phyloP scores from a whole-genome alignment of 257 asterid species.

The Plantago ovata region DNA sequence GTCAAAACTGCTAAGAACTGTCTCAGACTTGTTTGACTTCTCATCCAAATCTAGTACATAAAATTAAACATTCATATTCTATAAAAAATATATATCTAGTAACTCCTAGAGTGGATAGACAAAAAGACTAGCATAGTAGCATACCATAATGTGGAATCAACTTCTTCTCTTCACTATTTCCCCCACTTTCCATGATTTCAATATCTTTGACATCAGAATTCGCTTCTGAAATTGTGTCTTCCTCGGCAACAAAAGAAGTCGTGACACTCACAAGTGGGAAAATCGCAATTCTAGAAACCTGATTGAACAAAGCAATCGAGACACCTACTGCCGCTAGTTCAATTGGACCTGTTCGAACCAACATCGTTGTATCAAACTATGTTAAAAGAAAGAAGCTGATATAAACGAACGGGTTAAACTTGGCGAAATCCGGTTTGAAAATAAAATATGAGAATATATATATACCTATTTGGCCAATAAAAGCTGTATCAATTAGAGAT shows the following conservation, averaged over 20 bases:
- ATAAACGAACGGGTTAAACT: neutral
- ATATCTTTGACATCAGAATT: constrained; percentile 19
- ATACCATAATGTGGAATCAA: constrained; percentile 46
- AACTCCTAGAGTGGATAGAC: neutral
- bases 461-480: constrained; percentile 82
- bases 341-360: constrained; percentile 36
- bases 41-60: constrained; percentile 26
- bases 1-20: constrained; percentile 27
- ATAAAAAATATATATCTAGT: neutral
- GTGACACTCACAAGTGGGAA: constrained; percentile 72
- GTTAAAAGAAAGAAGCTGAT: neutral
- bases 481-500: constrained; percentile 74
- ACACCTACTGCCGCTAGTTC: constrained; percentile 78
- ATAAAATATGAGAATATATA: neutral
- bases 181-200: constrained; percentile 29
- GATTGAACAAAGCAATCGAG: constrained; percentile 71
- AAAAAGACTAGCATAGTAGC: no score
- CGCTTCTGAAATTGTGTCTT: constrained; percentile 34
- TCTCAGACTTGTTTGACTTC: constrained; percentile 19
- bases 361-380: neutral
- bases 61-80: neutral
- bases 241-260: constrained; percentile 70
- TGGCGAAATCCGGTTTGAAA: neutral
- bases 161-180: constrained; percentile 37
- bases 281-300: constrained; percentile 58